Conservation (phyloP, 83 land plant genomes). For the Picea mariana region DNA sequence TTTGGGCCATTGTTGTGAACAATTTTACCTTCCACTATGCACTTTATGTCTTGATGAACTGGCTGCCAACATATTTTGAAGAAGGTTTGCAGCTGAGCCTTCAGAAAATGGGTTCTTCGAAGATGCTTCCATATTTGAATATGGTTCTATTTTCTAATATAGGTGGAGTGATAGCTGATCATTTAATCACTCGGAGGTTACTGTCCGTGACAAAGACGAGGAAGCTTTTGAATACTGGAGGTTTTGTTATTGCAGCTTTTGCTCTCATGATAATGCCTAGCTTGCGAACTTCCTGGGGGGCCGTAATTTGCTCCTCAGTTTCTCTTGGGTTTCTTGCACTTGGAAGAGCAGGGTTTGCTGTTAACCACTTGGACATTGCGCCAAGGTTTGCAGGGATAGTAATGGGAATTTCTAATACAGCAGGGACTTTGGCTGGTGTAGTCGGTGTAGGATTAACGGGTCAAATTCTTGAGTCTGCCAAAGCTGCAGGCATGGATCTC, state of each 20-base stretch:
- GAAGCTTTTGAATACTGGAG: slow-evolving; percentile 66
- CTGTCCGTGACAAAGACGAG: slow-evolving; percentile 69
- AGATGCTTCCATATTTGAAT: slow-evolving; percentile 82
- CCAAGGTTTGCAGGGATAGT: slow-evolving; percentile 93
- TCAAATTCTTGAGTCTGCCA: slow-evolving; percentile 65
- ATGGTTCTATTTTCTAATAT: slow-evolving; percentile 91
- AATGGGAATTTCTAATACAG: slow-evolving; percentile 91
- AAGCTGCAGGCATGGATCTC: slow-evolving; percentile 38
- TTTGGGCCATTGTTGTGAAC: slow-evolving; percentile 91
- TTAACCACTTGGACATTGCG: slow-evolving; percentile 92
- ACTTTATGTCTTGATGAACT: slow-evolving; percentile 85
- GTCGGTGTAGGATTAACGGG: slow-evolving; percentile 89
- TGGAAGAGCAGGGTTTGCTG: slow-evolving; percentile 87
- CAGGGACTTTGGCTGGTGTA: slow-evolving; percentile 86
- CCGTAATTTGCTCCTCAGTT: slow-evolving; percentile 73
- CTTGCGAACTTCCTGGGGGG: slow-evolving; percentile 56
- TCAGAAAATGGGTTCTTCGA: slow-evolving; percentile 79
- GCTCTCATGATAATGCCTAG: slow-evolving; percentile 66
- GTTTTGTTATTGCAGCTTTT: slow-evolving; percentile 64
- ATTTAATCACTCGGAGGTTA: slow-evolving; percentile 57
- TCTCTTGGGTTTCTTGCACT: slow-evolving; percentile 79
- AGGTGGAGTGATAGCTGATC: slow-evolving; percentile 84
- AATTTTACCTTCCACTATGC: slow-evolving; percentile 92
- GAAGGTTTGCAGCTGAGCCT: slow-evolving; percentile 67
- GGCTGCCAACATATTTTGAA: slow-evolving; percentile 91